phyloP scores from a whole-genome alignment of 495 filamentous ascomycete genomes.

The Aspergillus asperescens region DNA sequence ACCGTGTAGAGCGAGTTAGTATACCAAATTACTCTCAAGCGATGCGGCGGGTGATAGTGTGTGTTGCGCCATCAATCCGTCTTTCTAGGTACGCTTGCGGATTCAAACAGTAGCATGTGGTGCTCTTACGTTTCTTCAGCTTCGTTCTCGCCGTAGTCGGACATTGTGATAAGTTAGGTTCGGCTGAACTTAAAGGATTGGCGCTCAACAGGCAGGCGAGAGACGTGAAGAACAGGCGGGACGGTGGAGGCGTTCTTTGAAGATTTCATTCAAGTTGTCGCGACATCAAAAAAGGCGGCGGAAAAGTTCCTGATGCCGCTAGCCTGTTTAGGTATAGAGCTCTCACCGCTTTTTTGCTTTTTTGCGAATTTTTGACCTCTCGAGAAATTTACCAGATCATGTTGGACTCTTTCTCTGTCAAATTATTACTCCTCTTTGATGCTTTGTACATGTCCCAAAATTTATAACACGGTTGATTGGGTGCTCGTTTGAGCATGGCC shows the following conservation, averaged over 20 bases:
- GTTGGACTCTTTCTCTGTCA: slow-evolving; percentile 7
- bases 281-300: slow-evolving; percentile 32
- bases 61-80: not conserved
- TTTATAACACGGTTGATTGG: not conserved
- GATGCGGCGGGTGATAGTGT: not conserved
- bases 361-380: slow-evolving; percentile 35
- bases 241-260: slow-evolving; percentile 11
- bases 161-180: slow-evolving; percentile 54
- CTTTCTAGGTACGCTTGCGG: not conserved
- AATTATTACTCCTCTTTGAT: not conserved
- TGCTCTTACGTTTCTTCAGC: slow-evolving; percentile 50
- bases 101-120: slow-evolving; percentile 11
- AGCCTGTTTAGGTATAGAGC: slow-evolving; percentile 23
- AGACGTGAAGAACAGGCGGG: slow-evolving; percentile 17
- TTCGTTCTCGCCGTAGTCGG: slow-evolving; percentile 73
- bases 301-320: slow-evolving; percentile 37
- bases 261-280: slow-evolving; percentile 19
- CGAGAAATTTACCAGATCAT: slow-evolving; percentile 4
- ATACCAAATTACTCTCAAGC: not conserved
- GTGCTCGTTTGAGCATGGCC: slow-evolving; percentile 19
- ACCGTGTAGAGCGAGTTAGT: slow-evolving; percentile 20
- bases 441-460: not conserved
- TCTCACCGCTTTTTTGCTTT: slow-evolving; percentile 27
- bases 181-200: not conserved
- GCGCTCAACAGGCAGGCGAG: not conserved